Percentiles rank a stretch among this genome's conserved stretches.
Evolutionary conservation across 768 basidiomycete genomes (phyloP).

Genomic region (Amanita rubescens): DNA sequence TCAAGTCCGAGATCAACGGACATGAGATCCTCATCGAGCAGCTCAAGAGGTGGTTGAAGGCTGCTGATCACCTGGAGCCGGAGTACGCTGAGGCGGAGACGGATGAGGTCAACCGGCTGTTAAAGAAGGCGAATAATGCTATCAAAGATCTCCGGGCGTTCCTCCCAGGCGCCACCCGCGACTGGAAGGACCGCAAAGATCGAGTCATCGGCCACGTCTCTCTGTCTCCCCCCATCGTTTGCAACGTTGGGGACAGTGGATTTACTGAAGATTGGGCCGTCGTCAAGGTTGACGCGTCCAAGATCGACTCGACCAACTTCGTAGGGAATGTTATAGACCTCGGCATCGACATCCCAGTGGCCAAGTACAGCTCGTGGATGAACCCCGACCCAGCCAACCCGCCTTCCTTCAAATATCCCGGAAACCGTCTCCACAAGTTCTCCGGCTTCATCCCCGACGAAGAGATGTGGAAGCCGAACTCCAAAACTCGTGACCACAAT

Average conservation of each 20-base stretch:
- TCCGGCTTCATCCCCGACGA: conserved; percentile 21
- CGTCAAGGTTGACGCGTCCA: conserved; percentile 16
- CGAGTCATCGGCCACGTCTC: conserved; percentile 22
- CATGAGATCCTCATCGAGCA: not conserved
- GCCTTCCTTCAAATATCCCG: conserved; percentile 21
- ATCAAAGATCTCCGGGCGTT: not conserved
- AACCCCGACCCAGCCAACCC: conserved; percentile 9
- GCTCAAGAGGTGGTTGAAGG: conserved; percentile 8
- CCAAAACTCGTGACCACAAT: conserved; percentile 13
- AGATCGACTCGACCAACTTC: conserved; percentile 18
- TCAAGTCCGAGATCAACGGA: conserved; percentile 12
- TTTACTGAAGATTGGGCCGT: conserved; percentile 20
- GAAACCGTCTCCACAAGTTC: conserved; percentile 19
- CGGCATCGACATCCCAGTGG: conserved; percentile 11
- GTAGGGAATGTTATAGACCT: conserved; percentile 24
- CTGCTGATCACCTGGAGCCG: too few species aligned
- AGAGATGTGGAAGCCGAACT: conserved; percentile 19
- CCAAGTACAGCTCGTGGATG: conserved; percentile 12
- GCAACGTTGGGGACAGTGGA: conserved; percentile 8
- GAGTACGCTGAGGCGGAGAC: too few species aligned
- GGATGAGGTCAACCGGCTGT: conserved; percentile 7
- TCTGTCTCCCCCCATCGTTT: conserved; percentile 20
- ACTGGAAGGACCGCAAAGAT: conserved; percentile 14
- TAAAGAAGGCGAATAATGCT: not conserved
- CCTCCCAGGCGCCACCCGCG: conserved; percentile 14